Evolutionary conservation across 2,329 filamentous ascomycete species (phyloP), one percentile per base, ranked within the genome.

Genomic region (Sporothrix dimorphospora): DNA sequence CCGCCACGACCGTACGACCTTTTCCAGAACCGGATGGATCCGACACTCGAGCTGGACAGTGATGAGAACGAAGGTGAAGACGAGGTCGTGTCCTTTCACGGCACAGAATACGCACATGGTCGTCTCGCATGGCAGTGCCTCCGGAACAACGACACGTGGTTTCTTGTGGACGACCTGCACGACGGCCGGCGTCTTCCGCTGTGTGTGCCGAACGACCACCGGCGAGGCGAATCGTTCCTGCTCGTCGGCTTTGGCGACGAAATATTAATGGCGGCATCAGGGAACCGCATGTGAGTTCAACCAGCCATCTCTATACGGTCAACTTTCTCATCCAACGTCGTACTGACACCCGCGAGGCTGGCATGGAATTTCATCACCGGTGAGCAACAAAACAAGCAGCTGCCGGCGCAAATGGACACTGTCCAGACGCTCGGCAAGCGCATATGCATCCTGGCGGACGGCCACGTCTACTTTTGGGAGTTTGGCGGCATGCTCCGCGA

Each of bases 151-250:
- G 42, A 59, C 24, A 68, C 72, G 0, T 66, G 63, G 21, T 71
- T 75, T 21, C 57, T 75, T 6, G 73, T 76, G 19, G 74, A 76
- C 42, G 65, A 74, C 53, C 59, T 76, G 40, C 71, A 51, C 14
- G 72, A 55, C 6, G 72, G 73, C 0, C 24, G 40, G 16, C 72
- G 74, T 0, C 16, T 38, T 1, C 66, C 69, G 27, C 47, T 70
- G 0, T 51, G 59, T 0, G 53, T 72, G 16, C 51, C 53, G 2
- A 73, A 72, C 51, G 71, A 42, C 24, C 9, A 24, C 4, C 40
- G 71, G 24, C 73, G 66, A 3, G 73, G 73, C n/a, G 68, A 68
- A n/a, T 45, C 51, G 1, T 71, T 67, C 12, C n/a, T 70, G 14
- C 16, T 66, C 19, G 24, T 12, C 8, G 71, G 72, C 1, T 65